Evolutionary conservation across 164 flowering plant genomes (phyloP), one percentile per base, ranked within the genome.

Genomic region (Vitis labrusca): DNA sequence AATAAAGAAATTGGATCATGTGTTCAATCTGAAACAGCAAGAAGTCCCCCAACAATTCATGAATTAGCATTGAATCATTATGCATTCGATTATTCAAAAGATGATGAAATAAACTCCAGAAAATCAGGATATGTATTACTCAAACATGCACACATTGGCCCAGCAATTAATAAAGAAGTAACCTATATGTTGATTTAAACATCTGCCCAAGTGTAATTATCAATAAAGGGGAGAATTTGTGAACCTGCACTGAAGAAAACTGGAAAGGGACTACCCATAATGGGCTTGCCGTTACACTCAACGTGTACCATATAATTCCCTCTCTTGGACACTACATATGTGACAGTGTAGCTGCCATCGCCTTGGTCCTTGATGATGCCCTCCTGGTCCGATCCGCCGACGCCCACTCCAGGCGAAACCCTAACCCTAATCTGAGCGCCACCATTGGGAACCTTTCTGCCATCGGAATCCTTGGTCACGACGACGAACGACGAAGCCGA

Each of bases 191-290:
- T 37, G 44, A 37, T 1, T 37, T 37, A 37, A 37, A 37, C 44
- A 37, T 37, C 44, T 37, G 7, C 44, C 44, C 44, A 37, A 6
- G 7, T 37, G 44, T 37, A 37, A 37, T 37, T 6, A 37, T 37
- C 44, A 3, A 37, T 3, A 37, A 37, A 37, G 44, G 7, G 44
- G 44, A 6, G 44, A 47, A 17, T 15, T 60, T 8, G 12, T 30
- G 68, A 77, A 83, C 97, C 97, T 66, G 91, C 87, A 74, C 97
- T 89, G 79, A 96, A 96, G 77, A 93, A 96, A 59, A 96, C 99
- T 0, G 99, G 99, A 63, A 93, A 96, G 0, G 98, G 97, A 59
- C 97, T 96, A 14, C 98, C 98, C 97, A 87, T 87, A 57, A 96
- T 89, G 6, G 94, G 81, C 71, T 79, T 87, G 66, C 98, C 98